These are phyloP conservation scores for Calonectria fujianensis DNA, from an alignment of 2,329 filamentous ascomycete genomes.

Conservation along the genomic window DNA sequence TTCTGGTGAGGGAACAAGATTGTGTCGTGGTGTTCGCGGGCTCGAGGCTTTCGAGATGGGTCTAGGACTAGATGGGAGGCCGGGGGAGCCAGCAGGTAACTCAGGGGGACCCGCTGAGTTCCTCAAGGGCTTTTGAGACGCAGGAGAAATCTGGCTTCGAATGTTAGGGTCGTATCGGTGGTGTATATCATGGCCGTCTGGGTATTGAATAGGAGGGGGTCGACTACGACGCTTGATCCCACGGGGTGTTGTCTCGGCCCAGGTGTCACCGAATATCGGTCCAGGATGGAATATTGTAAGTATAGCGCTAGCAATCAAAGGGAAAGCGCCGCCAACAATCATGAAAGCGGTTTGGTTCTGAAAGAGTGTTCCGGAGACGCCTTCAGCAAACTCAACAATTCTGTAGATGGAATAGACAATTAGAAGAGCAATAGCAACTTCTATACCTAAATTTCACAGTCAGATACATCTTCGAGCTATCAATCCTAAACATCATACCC, in stretches of 20 bases:
- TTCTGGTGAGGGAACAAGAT: not conserved
- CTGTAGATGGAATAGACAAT: constrained; percentile 65
- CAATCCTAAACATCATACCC: constrained; percentile 59
- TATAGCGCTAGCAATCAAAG: constrained; percentile 61
- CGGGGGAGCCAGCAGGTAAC: constrained; percentile 53
- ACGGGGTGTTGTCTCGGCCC: constrained; percentile 63
- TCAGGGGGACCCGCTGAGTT: constrained; percentile 49
- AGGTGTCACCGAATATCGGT: constrained; percentile 62
- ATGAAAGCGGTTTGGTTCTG: constrained; percentile 63
- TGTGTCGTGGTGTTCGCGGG: constrained; percentile 31
- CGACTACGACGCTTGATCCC: constrained; percentile 46
- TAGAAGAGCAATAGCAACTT: constrained; percentile 61
- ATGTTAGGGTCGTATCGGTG: constrained; percentile 60
- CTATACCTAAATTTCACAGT: constrained; percentile 57
- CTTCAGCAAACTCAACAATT: constrained; percentile 62
- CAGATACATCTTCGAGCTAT: constrained; percentile 18
- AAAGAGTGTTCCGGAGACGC: constrained; percentile 59
- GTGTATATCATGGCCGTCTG: constrained; percentile 53
- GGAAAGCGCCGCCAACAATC: constrained; percentile 64
- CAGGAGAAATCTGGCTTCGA: constrained; percentile 56
- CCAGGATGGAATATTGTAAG: constrained; percentile 63
- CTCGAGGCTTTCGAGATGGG: constrained; percentile 49
- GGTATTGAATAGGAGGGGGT: constrained; percentile 45
- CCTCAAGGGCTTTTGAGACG: constrained; percentile 46
- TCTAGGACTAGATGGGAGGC: constrained; percentile 56